Percentiles rank a stretch among this genome's conserved stretches.
These are phyloP conservation scores for Silene conica DNA, from an alignment of 148 eudicot species.

Conservation along the genomic window DNA sequence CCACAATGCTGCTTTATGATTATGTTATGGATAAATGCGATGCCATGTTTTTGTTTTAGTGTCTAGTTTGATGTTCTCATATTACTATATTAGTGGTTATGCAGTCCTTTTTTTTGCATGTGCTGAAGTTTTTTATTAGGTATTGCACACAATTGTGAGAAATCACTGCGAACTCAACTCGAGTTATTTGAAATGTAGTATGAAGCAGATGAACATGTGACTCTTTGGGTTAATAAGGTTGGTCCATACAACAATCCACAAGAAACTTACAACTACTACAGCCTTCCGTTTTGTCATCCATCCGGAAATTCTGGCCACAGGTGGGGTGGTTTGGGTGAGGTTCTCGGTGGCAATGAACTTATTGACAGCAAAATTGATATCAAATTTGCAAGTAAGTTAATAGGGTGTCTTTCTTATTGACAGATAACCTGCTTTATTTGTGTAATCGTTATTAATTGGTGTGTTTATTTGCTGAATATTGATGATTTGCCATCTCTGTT, in stretches of 20 bases:
- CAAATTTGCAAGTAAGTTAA: conserved; percentile 64
- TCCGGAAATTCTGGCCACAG: conserved; percentile 61
- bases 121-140: neutral
- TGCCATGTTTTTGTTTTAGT: too few relatives aligned
- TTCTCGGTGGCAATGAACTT: conserved; percentile 92
- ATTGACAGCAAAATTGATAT: conserved; percentile 82
- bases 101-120: too few relatives aligned
- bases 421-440: neutral
- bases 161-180: neutral
- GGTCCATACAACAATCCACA: conserved; percentile 98
- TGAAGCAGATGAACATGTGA: conserved; percentile 62
- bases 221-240: conserved; percentile 90
- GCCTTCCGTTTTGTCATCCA: conserved; percentile 81
- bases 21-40: too few relatives aligned
- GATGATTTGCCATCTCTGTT: conserved; percentile 14
- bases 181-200: conserved; percentile 37
- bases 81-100: too few relatives aligned
- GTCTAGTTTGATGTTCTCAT: too few relatives aligned
- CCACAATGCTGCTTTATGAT: too few relatives aligned
- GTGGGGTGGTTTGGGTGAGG: conserved; percentile 98
- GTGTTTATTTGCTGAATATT: neutral
- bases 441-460: neutral
- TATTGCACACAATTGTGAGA: neutral
- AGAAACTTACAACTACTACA: conserved; percentile 87
- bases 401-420: neutral